Percentiles rank a stretch among this genome's conserved stretches.
Conservation (phyloP, 306 rosid genomes). For the Cucumis cinereus region DNA sequence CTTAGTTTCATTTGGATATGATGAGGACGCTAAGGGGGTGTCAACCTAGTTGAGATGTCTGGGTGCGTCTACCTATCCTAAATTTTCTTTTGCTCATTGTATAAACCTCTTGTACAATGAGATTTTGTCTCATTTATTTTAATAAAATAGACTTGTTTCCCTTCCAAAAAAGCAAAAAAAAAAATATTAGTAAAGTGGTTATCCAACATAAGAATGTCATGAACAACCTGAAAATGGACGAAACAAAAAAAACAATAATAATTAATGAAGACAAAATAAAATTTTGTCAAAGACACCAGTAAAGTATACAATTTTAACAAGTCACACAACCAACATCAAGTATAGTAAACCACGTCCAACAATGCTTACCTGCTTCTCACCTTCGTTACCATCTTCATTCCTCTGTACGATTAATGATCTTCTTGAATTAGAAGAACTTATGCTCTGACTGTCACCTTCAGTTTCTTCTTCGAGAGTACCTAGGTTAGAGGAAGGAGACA, state of each 20-base stretch:
- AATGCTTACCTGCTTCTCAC: slow-evolving; percentile 52
- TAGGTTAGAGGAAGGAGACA: slow-evolving; percentile 29
- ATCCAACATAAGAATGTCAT: background rate
- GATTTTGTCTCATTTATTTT: too few relatives aligned
- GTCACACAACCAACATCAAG: slow-evolving; percentile 5
- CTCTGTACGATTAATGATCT: slow-evolving; percentile 23
- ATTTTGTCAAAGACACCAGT: background rate
- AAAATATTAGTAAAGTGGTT: background rate
- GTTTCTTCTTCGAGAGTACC: slow-evolving; percentile 46
- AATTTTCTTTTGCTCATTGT: too few relatives aligned
- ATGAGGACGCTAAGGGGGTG: too few relatives aligned
- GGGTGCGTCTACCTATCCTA: too few relatives aligned
- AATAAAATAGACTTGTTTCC: too few relatives aligned
- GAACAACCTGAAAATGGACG: background rate
- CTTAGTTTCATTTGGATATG: too few relatives aligned
- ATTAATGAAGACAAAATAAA: background rate
- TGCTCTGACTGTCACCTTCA: slow-evolving; percentile 40
- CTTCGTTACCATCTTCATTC: slow-evolving; percentile 18
- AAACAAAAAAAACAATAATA: too few relatives aligned
- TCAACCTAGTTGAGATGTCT: too few relatives aligned
- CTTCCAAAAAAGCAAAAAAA: too few relatives aligned
- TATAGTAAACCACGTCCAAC: slow-evolving; percentile 3
- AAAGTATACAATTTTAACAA: background rate
- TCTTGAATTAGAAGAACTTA: slow-evolving; percentile 34
- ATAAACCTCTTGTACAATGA: too few relatives aligned